Base-by-base conservation (phyloP, 805 yeast species). In the Wickerhamiella azymoides region DNA sequence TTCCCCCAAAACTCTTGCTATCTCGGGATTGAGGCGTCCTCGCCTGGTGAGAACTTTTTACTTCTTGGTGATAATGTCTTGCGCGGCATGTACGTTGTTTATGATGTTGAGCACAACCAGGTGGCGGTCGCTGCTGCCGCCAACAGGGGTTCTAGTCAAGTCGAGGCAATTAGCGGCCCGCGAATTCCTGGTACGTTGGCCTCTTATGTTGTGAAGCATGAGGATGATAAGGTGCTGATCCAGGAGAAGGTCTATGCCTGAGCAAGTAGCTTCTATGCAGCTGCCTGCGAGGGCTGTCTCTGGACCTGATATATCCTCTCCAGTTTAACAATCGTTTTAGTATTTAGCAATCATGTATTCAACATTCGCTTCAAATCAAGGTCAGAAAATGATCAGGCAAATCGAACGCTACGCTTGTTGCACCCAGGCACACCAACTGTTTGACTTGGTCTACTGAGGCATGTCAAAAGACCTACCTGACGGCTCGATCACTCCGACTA, bases 21-120 rank as follows among this genome's bases (percentile, higher is more conserved):
- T 50, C 45, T 62, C 36, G 62, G 63, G 14, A 47, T 62, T 25
- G 65, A 62, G 51, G 49, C 48, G 43, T 17, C 39, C 14, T n/a
- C 27, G 18, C 26, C 45, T 17, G 50, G 62, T 63, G 56, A 62
- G 54, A 55, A 64, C 47, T 52, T 60, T 25, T 56, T 69, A 16
- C 63, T 76, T 38, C 61, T 80, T 33, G 86, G 86, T 13, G 84
- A 78, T 57, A 71, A 70, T 49, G 65, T 80, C 50, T 62, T 80
- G 50, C 67, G 80, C 47, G 69, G 71, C 40, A 75, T 77, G 40
- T 80, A 80, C 58, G 65, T 74, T 25, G 84, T 78, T 10, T 77
- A 72, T 58, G 82, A 80, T 57, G 62, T 78, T 49, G 79, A 76
- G 25, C 71, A 69, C 52, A 62, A 62, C 40, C 67, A 73, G 50